Conservation (phyloP, 2,329 filamentous ascomycete genomes). For the Nannizzia gypsea region DNA sequence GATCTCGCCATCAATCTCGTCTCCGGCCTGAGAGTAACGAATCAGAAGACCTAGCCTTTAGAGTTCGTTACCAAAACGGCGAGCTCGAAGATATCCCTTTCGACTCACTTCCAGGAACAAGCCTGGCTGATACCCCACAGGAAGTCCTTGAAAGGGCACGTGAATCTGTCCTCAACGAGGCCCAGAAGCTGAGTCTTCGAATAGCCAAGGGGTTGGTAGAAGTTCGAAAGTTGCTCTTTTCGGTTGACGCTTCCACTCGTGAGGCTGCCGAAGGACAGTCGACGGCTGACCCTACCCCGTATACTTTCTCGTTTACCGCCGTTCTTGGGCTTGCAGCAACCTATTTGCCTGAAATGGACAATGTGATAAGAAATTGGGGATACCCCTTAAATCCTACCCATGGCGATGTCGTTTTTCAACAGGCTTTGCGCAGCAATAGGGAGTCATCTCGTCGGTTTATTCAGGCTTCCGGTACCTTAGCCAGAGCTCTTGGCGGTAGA, state of each 20-base stretch:
- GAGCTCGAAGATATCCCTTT: constrained; percentile 48
- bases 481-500: constrained; percentile 44
- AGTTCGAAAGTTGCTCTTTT: constrained; percentile 46
- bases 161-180: constrained; percentile 39
- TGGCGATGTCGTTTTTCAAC: constrained; percentile 44
- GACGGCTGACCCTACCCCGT: constrained; percentile 22
- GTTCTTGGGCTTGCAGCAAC: constrained; percentile 35
- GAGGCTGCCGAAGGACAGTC: constrained; percentile 21
- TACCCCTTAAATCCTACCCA: constrained; percentile 47
- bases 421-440: constrained; percentile 44
- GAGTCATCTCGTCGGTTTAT: constrained; percentile 49
- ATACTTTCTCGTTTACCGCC: constrained; percentile 30
- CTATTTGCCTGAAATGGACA: constrained; percentile 46
- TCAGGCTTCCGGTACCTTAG: constrained; percentile 49
- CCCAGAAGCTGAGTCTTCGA: constrained; percentile 42
- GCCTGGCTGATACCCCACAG: constrained; percentile 21
- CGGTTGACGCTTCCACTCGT: constrained; percentile 30
- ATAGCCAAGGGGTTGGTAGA: constrained; percentile 46
- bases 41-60: constrained; percentile 39
- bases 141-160: constrained; percentile 30
- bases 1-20: constrained; percentile 37
- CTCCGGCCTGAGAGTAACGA: constrained; percentile 34
- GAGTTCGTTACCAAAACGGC: constrained; percentile 49
- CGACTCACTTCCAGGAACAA: constrained; percentile 21
- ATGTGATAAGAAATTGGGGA: constrained; percentile 43